Conservation (phyloP, 257 asterid species). For the Buddleja alternifolia region DNA sequence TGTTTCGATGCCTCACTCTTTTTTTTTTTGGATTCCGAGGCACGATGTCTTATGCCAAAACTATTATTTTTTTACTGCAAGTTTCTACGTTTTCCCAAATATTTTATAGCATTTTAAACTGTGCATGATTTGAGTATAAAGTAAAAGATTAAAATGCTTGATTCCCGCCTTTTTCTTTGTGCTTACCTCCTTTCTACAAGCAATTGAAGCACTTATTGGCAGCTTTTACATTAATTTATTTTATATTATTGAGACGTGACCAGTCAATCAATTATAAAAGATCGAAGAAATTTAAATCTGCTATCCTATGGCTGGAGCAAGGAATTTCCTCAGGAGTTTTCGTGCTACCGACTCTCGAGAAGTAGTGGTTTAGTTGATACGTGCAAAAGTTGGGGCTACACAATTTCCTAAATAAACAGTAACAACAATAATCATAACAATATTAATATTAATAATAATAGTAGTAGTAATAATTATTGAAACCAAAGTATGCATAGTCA, state of each 20-base stretch:
- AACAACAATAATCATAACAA: too few species aligned
- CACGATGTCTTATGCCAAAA: constrained; percentile 26
- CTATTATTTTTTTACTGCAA: background rate
- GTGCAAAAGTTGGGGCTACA: too few species aligned
- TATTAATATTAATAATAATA: too few species aligned
- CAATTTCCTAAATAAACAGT: too few species aligned
- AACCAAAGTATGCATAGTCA: too few species aligned
- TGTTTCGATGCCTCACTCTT: background rate
- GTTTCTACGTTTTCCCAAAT: constrained; percentile 24
- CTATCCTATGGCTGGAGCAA: too few species aligned
- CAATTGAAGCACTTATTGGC: constrained; percentile 2
- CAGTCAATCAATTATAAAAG: background rate
- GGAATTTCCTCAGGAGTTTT: too few species aligned
- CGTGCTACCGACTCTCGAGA: too few species aligned
- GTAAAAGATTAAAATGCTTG: constrained; percentile 32
- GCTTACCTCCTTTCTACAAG: constrained; percentile 17
- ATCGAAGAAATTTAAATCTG: too few species aligned
- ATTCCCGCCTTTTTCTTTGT: constrained; percentile 32
- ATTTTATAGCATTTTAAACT: constrained; percentile 22
- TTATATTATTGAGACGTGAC: background rate
- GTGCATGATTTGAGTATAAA: constrained; percentile 30
- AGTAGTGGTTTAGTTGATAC: too few species aligned
- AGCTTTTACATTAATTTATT: background rate
- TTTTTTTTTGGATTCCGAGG: constrained; percentile 47
- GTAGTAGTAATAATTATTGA: too few species aligned